Evolutionary conservation across 768 basidiomycete genomes (phyloP), one percentile per base, ranked within the genome.

Genomic region (Sporobolomyces roseus): DNA sequence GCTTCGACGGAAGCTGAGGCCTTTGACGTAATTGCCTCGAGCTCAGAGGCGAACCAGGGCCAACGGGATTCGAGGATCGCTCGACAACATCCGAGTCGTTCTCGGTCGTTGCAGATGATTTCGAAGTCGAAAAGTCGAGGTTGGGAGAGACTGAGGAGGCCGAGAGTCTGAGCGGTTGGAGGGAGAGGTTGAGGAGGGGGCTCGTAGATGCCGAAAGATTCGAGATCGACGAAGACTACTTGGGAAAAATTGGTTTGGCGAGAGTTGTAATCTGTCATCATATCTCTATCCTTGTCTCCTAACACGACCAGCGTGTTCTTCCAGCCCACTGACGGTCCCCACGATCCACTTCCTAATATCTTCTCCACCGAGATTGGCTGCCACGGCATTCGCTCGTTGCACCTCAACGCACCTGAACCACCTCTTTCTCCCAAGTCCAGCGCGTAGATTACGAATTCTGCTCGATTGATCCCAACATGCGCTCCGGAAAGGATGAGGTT

Each of bases 401-500:
- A 61, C 29, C 55, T 51, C 38, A 63, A 29, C 78, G 36, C 62
- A 36, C 19, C 58, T 27, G 43, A 60, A 5, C 43, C 58, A 48
- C 58, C 58, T 46, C 43, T 27, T 48, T 46, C 58, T n/a, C 63
- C 61, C 36, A 97, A 83, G 77, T 98, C 89, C 50, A 98, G 85
- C 1, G 90, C 89, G 92, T 92, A 99, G 65, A 97, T 88, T 14
- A 91, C 93, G 79, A 91, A 97, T 27, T 90, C 90, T 74, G 93
- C 91, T 74, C 89, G 91, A 46, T 89, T 88, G 75, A 93, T 89
- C 21, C 32, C 54, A 17, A 68, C 50, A 50, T 52, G 33, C 16
- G 49, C 32, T 36, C 67, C 67, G 0, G 93, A 91, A 64, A 99
- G 87, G 76, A 97, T 94, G 77, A 99, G 85, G 77, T 92, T 86